phyloP scores from a whole-genome alignment of 2,329 filamentous ascomycete genomes.

The Colletotrichum liaoningense region DNA sequence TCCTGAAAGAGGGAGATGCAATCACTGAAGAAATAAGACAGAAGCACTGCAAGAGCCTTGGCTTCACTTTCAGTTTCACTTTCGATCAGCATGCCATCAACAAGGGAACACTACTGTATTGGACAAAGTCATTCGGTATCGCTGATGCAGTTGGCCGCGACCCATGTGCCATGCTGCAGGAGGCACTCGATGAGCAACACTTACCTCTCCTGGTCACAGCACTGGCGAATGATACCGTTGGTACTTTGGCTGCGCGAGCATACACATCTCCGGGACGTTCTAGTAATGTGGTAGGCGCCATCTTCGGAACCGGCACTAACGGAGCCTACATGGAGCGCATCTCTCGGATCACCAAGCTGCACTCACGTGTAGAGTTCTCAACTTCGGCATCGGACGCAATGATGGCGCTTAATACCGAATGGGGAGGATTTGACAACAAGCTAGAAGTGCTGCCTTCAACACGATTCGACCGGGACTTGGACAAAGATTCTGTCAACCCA shows the following conservation, averaged over 20 bases:
- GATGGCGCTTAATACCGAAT: conserved; percentile 86
- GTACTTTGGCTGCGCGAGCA: conserved; percentile 82
- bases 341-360: conserved; percentile 70
- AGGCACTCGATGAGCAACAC: conserved; percentile 75
- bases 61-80: conserved; percentile 71
- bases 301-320: conserved; percentile 82
- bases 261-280: conserved; percentile 80
- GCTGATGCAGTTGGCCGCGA: conserved; percentile 80
- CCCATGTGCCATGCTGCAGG: conserved; percentile 78
- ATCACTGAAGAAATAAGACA: conserved; percentile 8
- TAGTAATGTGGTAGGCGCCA: conserved; percentile 78
- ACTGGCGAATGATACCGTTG: conserved; percentile 83
- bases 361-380: background rate
- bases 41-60: conserved; percentile 37
- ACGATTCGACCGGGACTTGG: conserved; percentile 73
- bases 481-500: conserved; percentile 76
- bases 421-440: conserved; percentile 83
- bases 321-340: conserved; percentile 84
- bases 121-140: conserved; percentile 87
- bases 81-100: conserved; percentile 77
- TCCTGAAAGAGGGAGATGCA: background rate
- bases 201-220: conserved; percentile 79
- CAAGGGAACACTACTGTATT: conserved; percentile 78
- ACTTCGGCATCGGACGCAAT: conserved; percentile 48
- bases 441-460: conserved; percentile 78